Percentiles rank a stretch among this genome's conserved stretches.
Conservation (phyloP, 345 rosid species). For the Dipteronia sinensis region DNA sequence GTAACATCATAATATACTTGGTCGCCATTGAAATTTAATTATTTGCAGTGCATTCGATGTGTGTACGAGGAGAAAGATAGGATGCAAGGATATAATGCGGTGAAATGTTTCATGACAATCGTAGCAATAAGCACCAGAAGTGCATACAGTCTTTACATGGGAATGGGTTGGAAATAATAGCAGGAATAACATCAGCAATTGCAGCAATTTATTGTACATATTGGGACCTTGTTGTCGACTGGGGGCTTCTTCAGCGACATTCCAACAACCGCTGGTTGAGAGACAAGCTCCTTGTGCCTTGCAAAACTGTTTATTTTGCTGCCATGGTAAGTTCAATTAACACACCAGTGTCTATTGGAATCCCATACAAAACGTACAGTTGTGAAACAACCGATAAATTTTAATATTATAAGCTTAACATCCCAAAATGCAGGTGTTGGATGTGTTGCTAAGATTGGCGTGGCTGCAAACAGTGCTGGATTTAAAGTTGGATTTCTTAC, state of each 20-base stretch:
- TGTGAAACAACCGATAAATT: too few species aligned
- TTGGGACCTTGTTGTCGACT: constrained; percentile 70
- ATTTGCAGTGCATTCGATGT: constrained; percentile 56
- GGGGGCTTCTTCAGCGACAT: constrained; percentile 62
- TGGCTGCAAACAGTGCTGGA: constrained; percentile 67
- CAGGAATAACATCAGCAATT: constrained; percentile 47
- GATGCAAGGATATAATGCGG: constrained; percentile 51
- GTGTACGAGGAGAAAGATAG: constrained; percentile 53
- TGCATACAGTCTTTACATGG: constrained; percentile 46
- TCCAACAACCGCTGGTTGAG: constrained; percentile 61
- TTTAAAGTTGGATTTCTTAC: constrained; percentile 37
- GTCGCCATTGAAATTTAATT: not conserved
- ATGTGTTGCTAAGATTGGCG: constrained; percentile 59
- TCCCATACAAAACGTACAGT: too few species aligned
- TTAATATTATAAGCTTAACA: too few species aligned
- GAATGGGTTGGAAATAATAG: constrained; percentile 41
- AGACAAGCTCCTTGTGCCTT: constrained; percentile 61
- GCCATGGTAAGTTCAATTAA: constrained; percentile 50
- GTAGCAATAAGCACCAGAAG: constrained; percentile 58
- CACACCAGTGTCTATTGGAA: too few species aligned
- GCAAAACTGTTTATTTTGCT: constrained; percentile 45
- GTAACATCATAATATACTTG: too few species aligned
- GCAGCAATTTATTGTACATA: constrained; percentile 55
- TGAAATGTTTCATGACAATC: constrained; percentile 51
- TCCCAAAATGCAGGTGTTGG: constrained; percentile 38